phyloP scores from a whole-genome alignment of 768 basidiomycete genomes.

The Serendipita vermifera region DNA sequence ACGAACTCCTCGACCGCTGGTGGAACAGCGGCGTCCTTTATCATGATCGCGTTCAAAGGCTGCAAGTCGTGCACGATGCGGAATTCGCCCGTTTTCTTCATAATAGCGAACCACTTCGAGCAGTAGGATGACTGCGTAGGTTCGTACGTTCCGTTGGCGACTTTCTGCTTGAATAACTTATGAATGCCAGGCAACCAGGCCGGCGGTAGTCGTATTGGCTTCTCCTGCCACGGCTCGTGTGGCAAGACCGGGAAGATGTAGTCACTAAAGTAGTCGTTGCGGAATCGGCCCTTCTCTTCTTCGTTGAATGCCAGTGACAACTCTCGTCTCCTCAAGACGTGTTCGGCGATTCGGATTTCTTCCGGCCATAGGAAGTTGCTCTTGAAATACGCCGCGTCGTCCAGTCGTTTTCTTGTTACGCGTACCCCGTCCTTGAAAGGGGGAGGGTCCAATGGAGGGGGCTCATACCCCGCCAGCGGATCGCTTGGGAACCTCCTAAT shows the following conservation, averaged over 20 bases:
- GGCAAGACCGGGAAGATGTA: slow-evolving; percentile 26
- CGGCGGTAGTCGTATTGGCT: slow-evolving; percentile 26
- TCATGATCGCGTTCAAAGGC: slow-evolving; percentile 23
- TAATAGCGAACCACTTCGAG: slow-evolving; percentile 24
- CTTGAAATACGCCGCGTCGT: background rate
- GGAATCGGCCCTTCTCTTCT: background rate
- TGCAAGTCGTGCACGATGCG: slow-evolving; percentile 28
- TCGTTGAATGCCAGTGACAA: background rate
- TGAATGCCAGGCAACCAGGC: slow-evolving; percentile 22
- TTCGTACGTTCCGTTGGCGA: slow-evolving; percentile 30
- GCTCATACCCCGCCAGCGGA: background rate
- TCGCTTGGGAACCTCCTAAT: background rate
- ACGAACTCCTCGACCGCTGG: slow-evolving; percentile 25
- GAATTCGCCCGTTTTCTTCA: slow-evolving; percentile 23
- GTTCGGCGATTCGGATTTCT: background rate
- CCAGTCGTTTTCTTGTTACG: background rate
- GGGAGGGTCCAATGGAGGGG: background rate
- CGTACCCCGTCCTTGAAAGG: background rate
- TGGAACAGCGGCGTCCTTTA: slow-evolving; percentile 23
- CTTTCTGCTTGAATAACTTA: slow-evolving; percentile 26
- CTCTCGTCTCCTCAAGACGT: background rate
- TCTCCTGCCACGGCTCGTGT: slow-evolving; percentile 28
- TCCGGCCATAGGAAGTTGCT: background rate
- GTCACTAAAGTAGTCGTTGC: slow-evolving; percentile 20
- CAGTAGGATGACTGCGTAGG: slow-evolving; percentile 28